These are phyloP conservation scores for Pseudogymnoascus verrucosus DNA, from an alignment of 2,329 filamentous ascomycete genomes.

Conservation along the genomic window DNA sequence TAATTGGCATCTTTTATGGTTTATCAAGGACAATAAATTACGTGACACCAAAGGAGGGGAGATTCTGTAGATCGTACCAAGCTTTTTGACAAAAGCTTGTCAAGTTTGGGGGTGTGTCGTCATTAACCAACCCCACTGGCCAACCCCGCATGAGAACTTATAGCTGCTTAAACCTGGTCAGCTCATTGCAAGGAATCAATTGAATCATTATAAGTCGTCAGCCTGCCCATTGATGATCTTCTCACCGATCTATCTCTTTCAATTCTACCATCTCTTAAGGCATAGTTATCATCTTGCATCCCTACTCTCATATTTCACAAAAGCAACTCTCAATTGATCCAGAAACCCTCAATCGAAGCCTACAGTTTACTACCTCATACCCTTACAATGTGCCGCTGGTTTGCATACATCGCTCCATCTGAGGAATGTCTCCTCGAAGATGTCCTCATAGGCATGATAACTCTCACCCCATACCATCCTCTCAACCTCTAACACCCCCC, in stretches of 20 bases:
- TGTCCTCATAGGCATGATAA: conserved; percentile 39
- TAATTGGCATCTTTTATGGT: neutral
- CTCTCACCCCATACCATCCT: conserved; percentile 17
- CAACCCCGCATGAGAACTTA: neutral
- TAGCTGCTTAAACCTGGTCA: neutral
- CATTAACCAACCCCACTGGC: neutral
- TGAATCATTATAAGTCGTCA: neutral
- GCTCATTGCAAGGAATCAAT: neutral
- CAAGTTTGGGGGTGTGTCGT: neutral
- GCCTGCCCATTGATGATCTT: neutral
- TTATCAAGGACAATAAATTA: neutral
- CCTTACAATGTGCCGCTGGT: conserved; percentile 42
- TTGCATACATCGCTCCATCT: conserved; percentile 44
- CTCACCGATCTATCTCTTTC: neutral
- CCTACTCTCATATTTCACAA: neutral
- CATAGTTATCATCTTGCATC: neutral
- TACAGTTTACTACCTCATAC: neutral
- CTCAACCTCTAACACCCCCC: neutral
- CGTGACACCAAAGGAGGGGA: neutral
- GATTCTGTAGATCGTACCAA: neutral
- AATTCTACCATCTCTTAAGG: neutral
- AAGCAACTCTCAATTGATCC: neutral
- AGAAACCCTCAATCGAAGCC: neutral
- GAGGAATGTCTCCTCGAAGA: conserved; percentile 48
- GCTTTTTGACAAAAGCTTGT: conserved; percentile 3